phyloP scores from a whole-genome alignment of 2,329 filamentous ascomycete genomes.

The Aspergillus flavus region DNA sequence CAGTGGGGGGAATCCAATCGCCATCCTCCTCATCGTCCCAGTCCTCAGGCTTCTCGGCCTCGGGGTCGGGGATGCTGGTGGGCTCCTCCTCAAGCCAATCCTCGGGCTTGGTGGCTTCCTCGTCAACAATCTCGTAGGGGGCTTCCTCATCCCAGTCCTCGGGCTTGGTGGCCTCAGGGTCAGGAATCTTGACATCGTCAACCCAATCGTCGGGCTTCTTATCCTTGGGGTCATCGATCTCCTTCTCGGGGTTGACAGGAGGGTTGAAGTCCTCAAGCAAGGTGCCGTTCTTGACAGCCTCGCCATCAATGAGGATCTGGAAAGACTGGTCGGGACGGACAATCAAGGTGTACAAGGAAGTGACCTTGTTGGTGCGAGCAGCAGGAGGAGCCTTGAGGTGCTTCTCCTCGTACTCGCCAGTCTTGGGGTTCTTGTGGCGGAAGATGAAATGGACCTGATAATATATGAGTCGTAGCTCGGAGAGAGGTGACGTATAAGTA shows the following conservation, averaged over 20 bases:
- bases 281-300: conserved; percentile 82
- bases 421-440: conserved; percentile 99
- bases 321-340: conserved; percentile 97
- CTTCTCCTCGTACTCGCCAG: conserved; percentile 99
- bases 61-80: conserved; percentile 80
- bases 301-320: conserved; percentile 87
- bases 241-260: conserved; percentile 87
- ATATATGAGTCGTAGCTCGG: conserved; percentile 18
- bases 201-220: conserved; percentile 95
- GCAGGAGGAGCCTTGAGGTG: conserved; percentile 82
- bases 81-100: conserved; percentile 96
- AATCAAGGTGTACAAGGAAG: conserved; percentile 93
- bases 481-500: background rate
- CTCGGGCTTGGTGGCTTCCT: conserved; percentile 85
- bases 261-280: conserved; percentile 93
- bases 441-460: conserved; percentile 83
- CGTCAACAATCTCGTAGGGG: conserved; percentile 92
- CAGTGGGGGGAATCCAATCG: conserved; percentile 88
- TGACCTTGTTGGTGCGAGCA: conserved; percentile 87
- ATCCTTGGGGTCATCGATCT: conserved; percentile 95
- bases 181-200: conserved; percentile 85
- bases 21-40: conserved; percentile 99
- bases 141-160: conserved; percentile 99
- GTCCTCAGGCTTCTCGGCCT: conserved; percentile 96
- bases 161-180: conserved; percentile 93